These are phyloP conservation scores for Penicillium paxilli DNA, from an alignment of 495 filamentous ascomycete genomes.

Conservation along the genomic window DNA sequence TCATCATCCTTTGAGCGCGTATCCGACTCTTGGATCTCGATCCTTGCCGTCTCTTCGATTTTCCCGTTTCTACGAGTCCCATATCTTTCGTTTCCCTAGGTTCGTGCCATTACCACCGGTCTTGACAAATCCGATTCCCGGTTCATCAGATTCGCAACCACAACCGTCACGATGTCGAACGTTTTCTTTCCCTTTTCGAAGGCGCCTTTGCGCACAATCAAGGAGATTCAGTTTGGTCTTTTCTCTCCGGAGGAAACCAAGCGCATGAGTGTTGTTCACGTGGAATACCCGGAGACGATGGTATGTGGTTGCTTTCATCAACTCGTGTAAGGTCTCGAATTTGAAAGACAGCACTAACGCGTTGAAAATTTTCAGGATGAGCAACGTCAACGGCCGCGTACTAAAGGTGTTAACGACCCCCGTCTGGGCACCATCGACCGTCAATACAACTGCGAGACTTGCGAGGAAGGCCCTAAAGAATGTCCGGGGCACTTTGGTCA, in stretches of 20 bases:
- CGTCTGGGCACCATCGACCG: slow-evolving; percentile 93
- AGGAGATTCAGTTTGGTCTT: slow-evolving; percentile 98
- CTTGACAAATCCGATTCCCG: slow-evolving; percentile 11
- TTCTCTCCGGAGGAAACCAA: slow-evolving; percentile 97
- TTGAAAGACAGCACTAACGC: background rate
- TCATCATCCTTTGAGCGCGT: slow-evolving; percentile 32
- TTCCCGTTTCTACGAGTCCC: slow-evolving; percentile 19
- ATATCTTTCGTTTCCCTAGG: slow-evolving; percentile 14
- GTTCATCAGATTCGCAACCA: slow-evolving; percentile 17
- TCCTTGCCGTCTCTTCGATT: slow-evolving; percentile 19
- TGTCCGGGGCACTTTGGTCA: slow-evolving; percentile 98
- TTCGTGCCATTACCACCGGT: slow-evolving; percentile 6
- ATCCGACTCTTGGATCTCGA: slow-evolving; percentile 15
- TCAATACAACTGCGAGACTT: slow-evolving; percentile 90
- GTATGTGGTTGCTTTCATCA: slow-evolving; percentile 35
- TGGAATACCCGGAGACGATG: slow-evolving; percentile 97
- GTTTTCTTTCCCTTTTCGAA: slow-evolving; percentile 88
- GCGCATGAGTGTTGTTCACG: slow-evolving; percentile 89
- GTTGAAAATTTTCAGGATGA: slow-evolving; percentile 62
- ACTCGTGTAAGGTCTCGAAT: background rate
- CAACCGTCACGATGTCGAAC: slow-evolving; percentile 76
- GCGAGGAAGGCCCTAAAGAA: slow-evolving; percentile 88
- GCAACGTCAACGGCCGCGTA: slow-evolving; percentile 78
- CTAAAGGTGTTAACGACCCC: slow-evolving; percentile 89
- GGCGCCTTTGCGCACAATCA: slow-evolving; percentile 90